Evolutionary conservation across 495 filamentous ascomycete genomes (phyloP).

Genomic region (Extremus antarcticus): DNA sequence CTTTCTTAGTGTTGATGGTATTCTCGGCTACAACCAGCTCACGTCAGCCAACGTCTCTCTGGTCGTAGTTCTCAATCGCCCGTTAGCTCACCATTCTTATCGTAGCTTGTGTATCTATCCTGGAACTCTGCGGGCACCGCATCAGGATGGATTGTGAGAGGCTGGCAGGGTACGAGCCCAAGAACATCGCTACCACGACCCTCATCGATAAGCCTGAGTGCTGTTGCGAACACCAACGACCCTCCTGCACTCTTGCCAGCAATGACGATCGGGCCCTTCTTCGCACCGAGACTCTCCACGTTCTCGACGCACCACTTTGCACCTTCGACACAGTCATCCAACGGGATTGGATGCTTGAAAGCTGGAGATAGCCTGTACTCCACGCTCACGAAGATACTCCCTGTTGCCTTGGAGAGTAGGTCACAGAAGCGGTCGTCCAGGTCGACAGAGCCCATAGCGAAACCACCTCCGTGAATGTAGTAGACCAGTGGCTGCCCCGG

Average conservation of each 20-base stretch:
- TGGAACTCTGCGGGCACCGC: not conserved
- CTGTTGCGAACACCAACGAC: not conserved
- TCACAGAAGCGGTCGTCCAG: conserved; percentile 29
- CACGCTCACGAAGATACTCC: conserved; percentile 30
- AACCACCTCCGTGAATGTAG: conserved; percentile 36
- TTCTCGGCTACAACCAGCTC: too few species aligned
- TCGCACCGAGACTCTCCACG: conserved; percentile 37
- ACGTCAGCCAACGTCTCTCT: too few species aligned
- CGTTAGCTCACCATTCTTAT: not conserved
- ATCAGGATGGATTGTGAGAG: not conserved
- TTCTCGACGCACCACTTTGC: conserved; percentile 27
- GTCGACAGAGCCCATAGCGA: conserved; percentile 27
- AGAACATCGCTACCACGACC: not conserved
- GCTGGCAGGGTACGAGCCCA: not conserved
- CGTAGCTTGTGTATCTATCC: not conserved
- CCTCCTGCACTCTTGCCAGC: conserved; percentile 1
- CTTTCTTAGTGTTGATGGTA: not conserved
- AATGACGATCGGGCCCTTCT: conserved; percentile 45
- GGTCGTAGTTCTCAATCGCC: not conserved
- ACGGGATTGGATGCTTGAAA: conserved; percentile 30
- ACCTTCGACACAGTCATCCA: conserved; percentile 33
- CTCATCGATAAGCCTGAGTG: not conserved
- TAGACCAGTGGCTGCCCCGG: conserved; percentile 25
- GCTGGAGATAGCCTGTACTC: conserved; percentile 31
- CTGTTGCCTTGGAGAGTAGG: conserved; percentile 22